A percentile compares a stretch with the other conserved stretches of the same genome.
These are phyloP conservation scores for Solanum commersonii DNA, from an alignment of 257 asterid species.

Conservation along the genomic window DNA sequence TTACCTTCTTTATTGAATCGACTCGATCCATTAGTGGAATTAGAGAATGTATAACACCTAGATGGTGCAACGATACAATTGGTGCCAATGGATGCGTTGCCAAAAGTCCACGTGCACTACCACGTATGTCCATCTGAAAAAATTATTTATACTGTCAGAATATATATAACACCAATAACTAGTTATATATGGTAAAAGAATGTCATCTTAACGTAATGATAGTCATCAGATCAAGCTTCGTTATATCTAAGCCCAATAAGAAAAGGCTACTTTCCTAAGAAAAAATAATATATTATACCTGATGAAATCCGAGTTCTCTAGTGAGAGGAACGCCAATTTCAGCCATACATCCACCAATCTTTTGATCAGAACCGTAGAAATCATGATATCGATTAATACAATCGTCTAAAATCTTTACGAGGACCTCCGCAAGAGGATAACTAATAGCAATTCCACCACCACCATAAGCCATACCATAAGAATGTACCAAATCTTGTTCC, in stretches of 20 bases:
- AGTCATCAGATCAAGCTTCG: neutral
- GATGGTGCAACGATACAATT: slow-evolving; percentile 65
- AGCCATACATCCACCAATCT: slow-evolving; percentile 47
- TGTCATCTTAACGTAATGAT: fast-evolving
- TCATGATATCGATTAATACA: slow-evolving; percentile 69
- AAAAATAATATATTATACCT: slow-evolving; percentile 24
- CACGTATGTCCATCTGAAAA: slow-evolving; percentile 54
- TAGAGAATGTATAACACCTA: slow-evolving; percentile 51
- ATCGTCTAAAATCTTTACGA: slow-evolving; percentile 54
- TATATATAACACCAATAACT: too few relatives aligned
- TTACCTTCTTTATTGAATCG: slow-evolving; percentile 39
- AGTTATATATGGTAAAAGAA: too few relatives aligned
- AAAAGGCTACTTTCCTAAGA: neutral
- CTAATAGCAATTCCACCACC: slow-evolving; percentile 93
- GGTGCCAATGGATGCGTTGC: slow-evolving; percentile 84
- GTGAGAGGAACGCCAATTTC: slow-evolving; percentile 79
- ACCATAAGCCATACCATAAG: slow-evolving; percentile 70
- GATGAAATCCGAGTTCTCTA: slow-evolving; percentile 77
- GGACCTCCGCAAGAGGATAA: slow-evolving; percentile 60
- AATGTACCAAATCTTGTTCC: slow-evolving; percentile 58
- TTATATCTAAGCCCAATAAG: neutral
- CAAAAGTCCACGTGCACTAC: slow-evolving; percentile 62
- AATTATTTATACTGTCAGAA: neutral
- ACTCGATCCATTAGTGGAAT: slow-evolving; percentile 31
- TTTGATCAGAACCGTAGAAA: slow-evolving; percentile 70